Evolutionary conservation across 495 filamentous ascomycete genomes (phyloP).

Genomic region (Neurospora sp.): DNA sequence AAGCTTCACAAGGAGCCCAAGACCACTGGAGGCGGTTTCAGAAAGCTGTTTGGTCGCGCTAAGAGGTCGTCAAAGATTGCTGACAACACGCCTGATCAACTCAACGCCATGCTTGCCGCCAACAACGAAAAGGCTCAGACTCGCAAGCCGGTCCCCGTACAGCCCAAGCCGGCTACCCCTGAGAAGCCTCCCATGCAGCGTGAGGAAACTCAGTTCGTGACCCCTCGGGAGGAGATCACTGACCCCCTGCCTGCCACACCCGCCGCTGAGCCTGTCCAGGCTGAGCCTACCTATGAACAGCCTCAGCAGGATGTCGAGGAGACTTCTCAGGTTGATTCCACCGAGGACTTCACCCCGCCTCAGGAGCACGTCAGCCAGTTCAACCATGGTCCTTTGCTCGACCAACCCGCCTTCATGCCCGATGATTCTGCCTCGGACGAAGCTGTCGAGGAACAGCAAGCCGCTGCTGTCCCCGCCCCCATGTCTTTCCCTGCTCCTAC

Average conservation of each 20-base stretch:
- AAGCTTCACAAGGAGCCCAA: constrained; percentile 49
- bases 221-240: constrained; percentile 23
- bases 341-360: constrained; percentile 55
- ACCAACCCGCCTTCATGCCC: constrained; percentile 78
- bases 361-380: constrained; percentile 72
- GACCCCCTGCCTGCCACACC: constrained; percentile 8
- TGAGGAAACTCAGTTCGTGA: constrained; percentile 13
- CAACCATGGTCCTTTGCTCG: constrained; percentile 78
- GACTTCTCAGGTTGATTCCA: constrained; percentile 51
- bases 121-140: constrained; percentile 11
- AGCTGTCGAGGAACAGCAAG: constrained; percentile 25
- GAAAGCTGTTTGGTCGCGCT: constrained; percentile 55
- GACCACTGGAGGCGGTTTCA: constrained; percentile 35
- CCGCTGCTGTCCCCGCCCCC: constrained; percentile 29
- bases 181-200: constrained; percentile 17
- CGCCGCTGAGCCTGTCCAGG: constrained; percentile 3
- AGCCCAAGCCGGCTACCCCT: constrained; percentile 16
- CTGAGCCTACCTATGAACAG: constrained; percentile 38
- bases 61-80: constrained; percentile 44
- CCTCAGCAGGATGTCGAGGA: constrained; percentile 36
- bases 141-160: constrained; percentile 13
- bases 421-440: constrained; percentile 43
- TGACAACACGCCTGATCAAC: constrained; percentile 33
- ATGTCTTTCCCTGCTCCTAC: constrained; percentile 24
- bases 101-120: constrained; percentile 24